Percentiles rank a stretch among this genome's conserved stretches.
These are phyloP conservation scores for Cyclotella distinguenda DNA, from an alignment of 108 stramenopile genomes.

Conservation along the genomic window DNA sequence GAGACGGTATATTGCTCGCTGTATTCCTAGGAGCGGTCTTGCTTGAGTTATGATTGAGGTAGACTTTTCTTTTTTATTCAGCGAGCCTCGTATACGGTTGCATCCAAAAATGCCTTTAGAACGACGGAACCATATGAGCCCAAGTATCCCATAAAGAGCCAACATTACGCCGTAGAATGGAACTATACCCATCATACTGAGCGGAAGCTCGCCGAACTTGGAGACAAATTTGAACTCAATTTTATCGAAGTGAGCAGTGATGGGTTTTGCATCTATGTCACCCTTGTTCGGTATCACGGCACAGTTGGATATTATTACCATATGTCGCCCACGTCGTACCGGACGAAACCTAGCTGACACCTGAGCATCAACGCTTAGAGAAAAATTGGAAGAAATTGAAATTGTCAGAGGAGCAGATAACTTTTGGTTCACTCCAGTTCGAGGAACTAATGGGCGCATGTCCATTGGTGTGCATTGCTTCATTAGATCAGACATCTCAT, in stretches of 20 bases:
- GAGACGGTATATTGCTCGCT: conserved; percentile 21
- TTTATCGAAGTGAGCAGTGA: conserved; percentile 8
- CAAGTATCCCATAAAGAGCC: conserved; percentile 17
- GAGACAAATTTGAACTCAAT: conserved; percentile 26
- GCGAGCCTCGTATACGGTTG: not conserved
- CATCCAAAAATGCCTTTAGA: conserved; percentile 20
- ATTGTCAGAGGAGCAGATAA: conserved; percentile 8
- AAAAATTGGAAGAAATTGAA: not conserved
- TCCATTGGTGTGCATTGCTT: conserved; percentile 25
- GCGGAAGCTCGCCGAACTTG: conserved; percentile 38
- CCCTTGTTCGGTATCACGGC: conserved; percentile 6
- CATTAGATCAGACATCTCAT: not conserved
- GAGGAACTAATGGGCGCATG: conserved; percentile 12
- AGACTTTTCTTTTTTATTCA: not conserved
- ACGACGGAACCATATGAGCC: conserved; percentile 24
- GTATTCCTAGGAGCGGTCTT: conserved; percentile 29
- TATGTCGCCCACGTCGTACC: conserved; percentile 15
- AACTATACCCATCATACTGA: conserved; percentile 31
- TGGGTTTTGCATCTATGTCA: not conserved
- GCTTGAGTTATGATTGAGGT: not conserved
- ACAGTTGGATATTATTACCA: conserved; percentile 37
- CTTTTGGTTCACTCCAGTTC: conserved; percentile 11
- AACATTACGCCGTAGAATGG: conserved; percentile 34
- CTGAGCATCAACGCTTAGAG: not conserved
- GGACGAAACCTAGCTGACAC: conserved; percentile 25